Percentiles rank a stretch among this genome's conserved stretches.
phyloP scores from a whole-genome alignment of 2,329 filamentous ascomycete genomes.

The Sporothrix sp. region DNA sequence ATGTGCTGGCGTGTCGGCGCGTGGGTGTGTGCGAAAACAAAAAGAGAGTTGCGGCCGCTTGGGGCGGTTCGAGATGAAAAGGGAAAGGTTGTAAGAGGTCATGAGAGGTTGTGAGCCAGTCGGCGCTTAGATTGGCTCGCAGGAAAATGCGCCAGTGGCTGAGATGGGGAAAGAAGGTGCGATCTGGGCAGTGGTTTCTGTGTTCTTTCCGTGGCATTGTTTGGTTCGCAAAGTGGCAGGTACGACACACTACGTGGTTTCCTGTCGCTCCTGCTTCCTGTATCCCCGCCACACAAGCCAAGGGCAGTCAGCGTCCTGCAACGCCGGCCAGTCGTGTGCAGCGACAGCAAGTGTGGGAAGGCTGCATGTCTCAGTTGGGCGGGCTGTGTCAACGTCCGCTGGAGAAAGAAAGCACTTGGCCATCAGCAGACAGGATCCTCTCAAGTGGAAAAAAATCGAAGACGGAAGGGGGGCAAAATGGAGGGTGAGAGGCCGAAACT shows the following conservation, averaged over 20 bases:
- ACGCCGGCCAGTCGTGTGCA: conserved; percentile 9
- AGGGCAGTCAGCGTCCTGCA: conserved; percentile 1
- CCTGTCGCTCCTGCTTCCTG: neutral
- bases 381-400: neutral
- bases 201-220: too few species aligned
- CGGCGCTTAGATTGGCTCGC: conserved; percentile 10
- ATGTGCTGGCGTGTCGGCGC: conserved; percentile 5
- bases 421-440: neutral
- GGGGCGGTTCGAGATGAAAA: neutral
- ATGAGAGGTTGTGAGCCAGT: conserved; percentile 6
- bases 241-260: neutral
- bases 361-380: conserved; percentile 9
- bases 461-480: neutral
- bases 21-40: conserved; percentile 1
- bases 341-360: neutral
- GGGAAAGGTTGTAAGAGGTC: neutral
- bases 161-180: neutral
- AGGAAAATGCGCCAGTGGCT: conserved; percentile 3
- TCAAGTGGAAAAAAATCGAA: neutral
- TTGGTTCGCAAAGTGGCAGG: neutral
- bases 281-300: conserved; percentile 8
- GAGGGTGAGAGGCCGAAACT: neutral
- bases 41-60: neutral
- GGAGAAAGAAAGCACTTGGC: neutral
- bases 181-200: too few species aligned